Base-by-base conservation (phyloP, 768 basidiomycete species). In the Fomitopsis serialis region DNA sequence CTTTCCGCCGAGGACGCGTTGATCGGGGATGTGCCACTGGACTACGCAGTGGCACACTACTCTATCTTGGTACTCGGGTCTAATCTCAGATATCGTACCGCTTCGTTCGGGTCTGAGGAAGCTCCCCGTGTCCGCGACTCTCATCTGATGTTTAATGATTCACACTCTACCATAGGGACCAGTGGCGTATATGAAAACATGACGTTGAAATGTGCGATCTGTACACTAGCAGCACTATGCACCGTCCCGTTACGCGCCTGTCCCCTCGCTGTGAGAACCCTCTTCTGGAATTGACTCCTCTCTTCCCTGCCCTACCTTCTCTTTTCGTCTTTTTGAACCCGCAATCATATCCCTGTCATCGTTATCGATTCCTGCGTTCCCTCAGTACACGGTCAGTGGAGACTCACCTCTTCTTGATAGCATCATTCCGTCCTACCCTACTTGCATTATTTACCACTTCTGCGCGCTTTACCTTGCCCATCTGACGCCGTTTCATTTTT, bases 391-490 rank as follows among this genome's bases (percentile, higher is more conserved):
- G 43, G 11, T 34, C 42, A 21, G 23, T 7, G 44, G 32, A 32
- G 23, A 59, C 75, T 53, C 49, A 82, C 89, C 86, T 75, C 64
- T 82, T 89, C 70, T 81, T 91, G 46, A 89, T 78, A 6, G 87
- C 84, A 56, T 89, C 85, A 25, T 66, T 75, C 45, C 84, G 78
- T 3, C 88, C 87, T 46, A 90, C 77, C 56, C 75, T 78, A 36
- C 87, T 76, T 3, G 87, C 87, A 23, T 75, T 73, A 60, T 89
- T 89, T 48, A 92, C 84, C 5, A 71, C 76, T 47, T 93, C 87
- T 2, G 88, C 79, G 19, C 88, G 86, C 67, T 90, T 87, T 7
- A 84, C 74, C 70, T 88, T 92, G 53, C 90, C 90, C 82, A 98
- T 91, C 63, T 83, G 75, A 61, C 78, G 82, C 57, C 88, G 85